Evolutionary conservation across 176 grass and related monocot species (phyloP), one percentile per base, ranked within the genome.

Genomic region (Zoysia japonica): DNA sequence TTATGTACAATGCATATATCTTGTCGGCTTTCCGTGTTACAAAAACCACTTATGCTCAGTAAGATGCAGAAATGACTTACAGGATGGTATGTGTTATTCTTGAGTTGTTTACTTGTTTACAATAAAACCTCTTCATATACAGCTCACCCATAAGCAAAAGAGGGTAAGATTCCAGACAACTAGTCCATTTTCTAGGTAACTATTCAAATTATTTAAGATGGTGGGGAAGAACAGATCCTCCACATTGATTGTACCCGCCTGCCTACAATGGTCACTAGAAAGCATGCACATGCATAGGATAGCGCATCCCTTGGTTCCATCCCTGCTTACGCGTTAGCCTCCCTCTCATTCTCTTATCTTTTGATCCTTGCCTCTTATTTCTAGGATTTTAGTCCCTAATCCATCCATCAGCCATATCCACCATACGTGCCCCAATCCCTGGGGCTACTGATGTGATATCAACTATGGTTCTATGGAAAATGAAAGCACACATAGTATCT

Each of bases 11-110:
- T 11, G 20, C 45, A 62, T 61, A 76, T 15, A 57, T 11, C 28
- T 65, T 78, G 38, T 9, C 5, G 15, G 13, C n/a, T 84, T 28
- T 17, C 57, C 56, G 17, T 28, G 28, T 28, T 20, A 75, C 16
- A 63, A 75, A 75, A n/a, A 28, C 28, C 38, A 61, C 41, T 42
- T 77, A 71, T 11, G 16, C 68, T 79, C 49, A 67, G 55, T 61
- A 42, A 9, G 41, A 75, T 8, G 6, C 45, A 16, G 19, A 38
- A 48, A 77, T 39, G 20, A 11, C 28, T 16, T 4, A 40, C 1
- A 5, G 37, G 36, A 40, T 14, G 36, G 14, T 39, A 65, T 38
- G 10, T 39, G 14, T 35, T 5, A 11, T 64, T 14, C 36, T 64
- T 40, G 4, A 40, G 11, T 14, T 39, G 35, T 37, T 28, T 28